A percentile compares a stretch with the other conserved stretches of the same genome.
Conservation (phyloP, 495 filamentous ascomycete species). For the Talaromyces adpressus region DNA sequence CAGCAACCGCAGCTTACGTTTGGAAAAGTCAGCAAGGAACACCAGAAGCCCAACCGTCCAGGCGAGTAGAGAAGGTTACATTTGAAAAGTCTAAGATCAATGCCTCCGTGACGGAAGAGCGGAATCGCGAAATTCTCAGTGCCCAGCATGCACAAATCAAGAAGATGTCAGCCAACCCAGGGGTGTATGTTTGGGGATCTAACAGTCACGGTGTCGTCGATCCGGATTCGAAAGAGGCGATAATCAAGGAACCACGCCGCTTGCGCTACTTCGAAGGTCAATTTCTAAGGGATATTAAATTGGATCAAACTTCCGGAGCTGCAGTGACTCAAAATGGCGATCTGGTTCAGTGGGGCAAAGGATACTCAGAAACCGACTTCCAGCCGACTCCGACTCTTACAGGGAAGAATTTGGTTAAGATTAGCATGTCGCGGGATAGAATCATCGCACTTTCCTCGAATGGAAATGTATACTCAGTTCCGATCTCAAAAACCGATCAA, state of each 20-base stretch:
- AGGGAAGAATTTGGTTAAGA: conserved; percentile 69
- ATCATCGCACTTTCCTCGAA: conserved; percentile 70
- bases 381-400: conserved; percentile 64
- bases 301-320: conserved; percentile 76
- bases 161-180: conserved; percentile 81
- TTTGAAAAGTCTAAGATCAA: conserved; percentile 54
- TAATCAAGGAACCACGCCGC: conserved; percentile 72
- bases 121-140: conserved; percentile 63
- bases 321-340: conserved; percentile 86
- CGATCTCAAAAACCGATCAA: conserved; percentile 70
- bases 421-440: conserved; percentile 71
- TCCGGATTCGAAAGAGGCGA: conserved; percentile 67
- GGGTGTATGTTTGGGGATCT: conserved; percentile 88
- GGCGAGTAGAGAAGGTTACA: conserved; percentile 35
- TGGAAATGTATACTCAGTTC: conserved; percentile 82
- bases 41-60: conserved; percentile 9
- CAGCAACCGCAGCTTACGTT: conserved; percentile 26
- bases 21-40: conserved; percentile 20
- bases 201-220: conserved; percentile 82
- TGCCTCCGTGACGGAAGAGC: conserved; percentile 49
- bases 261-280: conserved; percentile 80
- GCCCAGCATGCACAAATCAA: conserved; percentile 79
- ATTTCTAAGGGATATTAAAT: conserved; percentile 79
- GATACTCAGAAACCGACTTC: conserved; percentile 51
- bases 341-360: conserved; percentile 84